phyloP scores from a whole-genome alignment of 2,329 filamentous ascomycete species.

The Sporothrix brasiliensis region DNA sequence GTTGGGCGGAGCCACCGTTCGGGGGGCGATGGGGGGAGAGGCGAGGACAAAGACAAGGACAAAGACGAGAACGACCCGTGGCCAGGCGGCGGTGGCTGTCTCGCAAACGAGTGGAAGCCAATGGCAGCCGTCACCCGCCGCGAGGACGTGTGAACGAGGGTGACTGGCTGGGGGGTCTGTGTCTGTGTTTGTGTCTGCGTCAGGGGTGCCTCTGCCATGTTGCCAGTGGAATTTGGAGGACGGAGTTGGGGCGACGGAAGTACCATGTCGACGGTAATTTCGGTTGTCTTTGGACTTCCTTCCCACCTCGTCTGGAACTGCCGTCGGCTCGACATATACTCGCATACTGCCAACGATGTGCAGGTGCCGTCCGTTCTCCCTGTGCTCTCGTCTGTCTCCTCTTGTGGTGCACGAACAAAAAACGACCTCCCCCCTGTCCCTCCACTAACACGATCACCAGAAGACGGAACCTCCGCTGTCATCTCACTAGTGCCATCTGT shows the following conservation, averaged over 20 bases:
- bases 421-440: background rate
- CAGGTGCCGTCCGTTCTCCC: background rate
- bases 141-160: conserved; percentile 8
- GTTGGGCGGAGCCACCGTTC: conserved; percentile 30
- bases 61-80: background rate
- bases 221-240: background rate
- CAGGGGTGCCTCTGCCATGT: conserved; percentile 1
- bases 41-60: background rate
- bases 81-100: background rate
- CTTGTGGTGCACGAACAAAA: too few relatives aligned
- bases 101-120: conserved; percentile 24
- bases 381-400: background rate
- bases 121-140: conserved; percentile 27
- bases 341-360: background rate
- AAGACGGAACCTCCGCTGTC: conserved; percentile 21
- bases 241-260: too few relatives aligned
- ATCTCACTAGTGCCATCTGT: background rate
- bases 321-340: background rate
- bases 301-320: background rate
- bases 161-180: too few relatives aligned
- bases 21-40: too few relatives aligned
- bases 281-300: background rate
- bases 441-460: background rate
- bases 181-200: background rate
- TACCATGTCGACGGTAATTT: too few relatives aligned